These are phyloP conservation scores for Lagenidium sp. DNA, from an alignment of 352 stramenopile genomes.

Conservation along the genomic window DNA sequence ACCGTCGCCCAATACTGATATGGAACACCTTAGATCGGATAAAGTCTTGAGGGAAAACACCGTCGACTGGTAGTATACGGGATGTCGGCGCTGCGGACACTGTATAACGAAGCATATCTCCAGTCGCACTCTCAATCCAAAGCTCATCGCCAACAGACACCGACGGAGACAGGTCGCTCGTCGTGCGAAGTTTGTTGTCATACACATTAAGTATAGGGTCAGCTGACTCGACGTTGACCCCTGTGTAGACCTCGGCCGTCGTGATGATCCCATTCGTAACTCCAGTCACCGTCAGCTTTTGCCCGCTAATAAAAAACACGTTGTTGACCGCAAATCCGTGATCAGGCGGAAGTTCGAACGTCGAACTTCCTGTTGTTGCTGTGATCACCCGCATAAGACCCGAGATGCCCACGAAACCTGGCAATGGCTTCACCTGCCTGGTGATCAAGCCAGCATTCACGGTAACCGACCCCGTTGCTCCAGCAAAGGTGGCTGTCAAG, in stretches of 20 bases:
- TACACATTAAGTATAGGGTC: constrained; percentile 34
- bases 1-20: constrained; percentile 36
- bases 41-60: constrained; percentile 32
- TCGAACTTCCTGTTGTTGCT: constrained; percentile 14
- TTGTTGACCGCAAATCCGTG: constrained; percentile 24
- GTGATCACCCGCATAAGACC: constrained; percentile 35
- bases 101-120: constrained; percentile 40
- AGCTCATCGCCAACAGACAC: constrained; percentile 30
- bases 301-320: constrained; percentile 29
- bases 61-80: constrained; percentile 36
- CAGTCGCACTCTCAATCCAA: constrained; percentile 34
- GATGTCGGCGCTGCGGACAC: constrained; percentile 12
- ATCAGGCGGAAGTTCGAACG: constrained; percentile 29
- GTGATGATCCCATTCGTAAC: constrained; percentile 21
- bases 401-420: constrained; percentile 36
- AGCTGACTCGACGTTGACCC: constrained; percentile 18
- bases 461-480: constrained; percentile 5
- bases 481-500: constrained; percentile 16
- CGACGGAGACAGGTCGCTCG: constrained; percentile 30
- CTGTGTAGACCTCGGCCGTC: constrained; percentile 21
- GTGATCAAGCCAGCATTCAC: constrained; percentile 44
- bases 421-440: constrained; percentile 32
- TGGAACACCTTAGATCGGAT: constrained; percentile 23
- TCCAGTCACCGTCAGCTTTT: constrained; percentile 22
- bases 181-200: constrained; percentile 57